Evolutionary conservation across 2,329 filamentous ascomycete genomes (phyloP).

Genomic region (Colletotrichum tropicale): DNA sequence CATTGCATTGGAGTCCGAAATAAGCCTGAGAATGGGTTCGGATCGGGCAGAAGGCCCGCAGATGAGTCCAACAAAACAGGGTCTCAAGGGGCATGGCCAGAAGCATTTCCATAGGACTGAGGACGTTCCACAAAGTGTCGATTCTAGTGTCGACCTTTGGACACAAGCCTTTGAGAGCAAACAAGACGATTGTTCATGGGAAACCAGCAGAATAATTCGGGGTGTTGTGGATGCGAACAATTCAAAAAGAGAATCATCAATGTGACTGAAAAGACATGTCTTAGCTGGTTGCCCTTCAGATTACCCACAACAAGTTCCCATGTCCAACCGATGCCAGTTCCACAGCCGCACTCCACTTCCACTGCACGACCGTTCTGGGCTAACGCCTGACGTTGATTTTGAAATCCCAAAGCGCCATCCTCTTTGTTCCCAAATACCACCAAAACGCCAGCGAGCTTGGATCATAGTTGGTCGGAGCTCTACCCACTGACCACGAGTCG

Average conservation of each 20-base stretch:
- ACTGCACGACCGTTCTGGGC: neutral
- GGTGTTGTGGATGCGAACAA: neutral
- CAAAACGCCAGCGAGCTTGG: neutral
- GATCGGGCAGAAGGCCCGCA: neutral
- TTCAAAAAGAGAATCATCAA: neutral
- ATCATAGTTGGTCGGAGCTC: neutral
- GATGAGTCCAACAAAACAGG: neutral
- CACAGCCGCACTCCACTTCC: neutral
- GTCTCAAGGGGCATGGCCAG: neutral
- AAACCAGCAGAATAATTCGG: neutral
- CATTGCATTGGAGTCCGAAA: neutral
- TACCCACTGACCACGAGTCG: neutral
- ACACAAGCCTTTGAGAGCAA: neutral
- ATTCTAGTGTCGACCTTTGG: neutral
- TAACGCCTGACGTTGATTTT: neutral
- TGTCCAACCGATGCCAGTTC: neutral
- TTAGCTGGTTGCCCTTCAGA: neutral
- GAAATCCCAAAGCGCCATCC: neutral
- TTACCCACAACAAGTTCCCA: neutral
- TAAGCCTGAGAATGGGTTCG: neutral
- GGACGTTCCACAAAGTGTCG: neutral
- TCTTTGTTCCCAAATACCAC: neutral
- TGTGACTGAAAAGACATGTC: neutral
- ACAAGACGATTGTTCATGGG: neutral
- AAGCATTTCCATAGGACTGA: neutral